Conservation (phyloP, 345 rosid genomes). For the Fremontodendron californicum region DNA sequence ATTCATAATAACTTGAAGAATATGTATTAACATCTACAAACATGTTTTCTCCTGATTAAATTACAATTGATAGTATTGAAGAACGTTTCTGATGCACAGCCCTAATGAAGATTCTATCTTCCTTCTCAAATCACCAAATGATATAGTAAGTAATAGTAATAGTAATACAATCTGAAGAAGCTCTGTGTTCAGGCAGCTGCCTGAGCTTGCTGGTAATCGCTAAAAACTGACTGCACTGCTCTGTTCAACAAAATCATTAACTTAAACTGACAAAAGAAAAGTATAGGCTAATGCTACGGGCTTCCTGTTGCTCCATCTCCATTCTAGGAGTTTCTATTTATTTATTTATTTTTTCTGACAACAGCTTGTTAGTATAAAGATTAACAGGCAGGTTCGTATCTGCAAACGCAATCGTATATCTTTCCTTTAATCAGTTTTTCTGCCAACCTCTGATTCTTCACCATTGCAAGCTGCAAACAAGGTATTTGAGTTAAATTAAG, state of each 20-base stretch:
- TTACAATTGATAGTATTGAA: neutral
- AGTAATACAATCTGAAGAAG: neutral
- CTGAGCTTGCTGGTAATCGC: neutral
- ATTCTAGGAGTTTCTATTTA: neutral
- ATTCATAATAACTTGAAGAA: neutral
- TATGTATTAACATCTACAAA: neutral
- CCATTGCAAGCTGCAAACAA: conserved; percentile 89
- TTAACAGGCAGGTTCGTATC: conserved; percentile 60
- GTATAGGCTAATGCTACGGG: neutral
- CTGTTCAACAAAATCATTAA: neutral
- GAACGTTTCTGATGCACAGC: neutral
- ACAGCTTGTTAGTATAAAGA: neutral
- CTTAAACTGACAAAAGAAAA: neutral
- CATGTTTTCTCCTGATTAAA: neutral
- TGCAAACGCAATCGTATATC: conserved; percentile 89
- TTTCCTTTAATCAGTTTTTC: conserved; percentile 80
- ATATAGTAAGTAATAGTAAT: neutral
- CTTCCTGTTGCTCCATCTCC: neutral
- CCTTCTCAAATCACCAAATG: neutral
- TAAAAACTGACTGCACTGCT: neutral
- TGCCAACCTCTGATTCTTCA: conserved; percentile 95
- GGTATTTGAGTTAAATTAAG: neutral
- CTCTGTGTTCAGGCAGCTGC: neutral
- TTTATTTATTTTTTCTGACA: neutral
- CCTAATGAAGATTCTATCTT: neutral